A percentile compares a stretch with the other conserved stretches of the same genome.
phyloP scores from a whole-genome alignment of 768 basidiomycete genomes.

The Psilocybe subaeruginosa region DNA sequence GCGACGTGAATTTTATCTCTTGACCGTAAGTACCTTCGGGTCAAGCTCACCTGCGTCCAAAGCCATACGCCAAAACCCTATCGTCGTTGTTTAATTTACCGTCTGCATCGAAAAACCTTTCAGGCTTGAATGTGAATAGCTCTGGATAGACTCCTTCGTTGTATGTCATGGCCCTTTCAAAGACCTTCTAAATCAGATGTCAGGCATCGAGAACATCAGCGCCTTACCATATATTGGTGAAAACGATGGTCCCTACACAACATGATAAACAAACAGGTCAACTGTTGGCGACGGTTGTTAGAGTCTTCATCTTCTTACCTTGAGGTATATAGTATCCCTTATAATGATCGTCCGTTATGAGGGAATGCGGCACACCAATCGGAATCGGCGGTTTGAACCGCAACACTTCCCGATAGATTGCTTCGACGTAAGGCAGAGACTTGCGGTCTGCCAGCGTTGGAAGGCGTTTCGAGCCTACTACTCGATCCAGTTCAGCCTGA shows the following conservation, averaged over 20 bases:
- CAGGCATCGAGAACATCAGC: neutral
- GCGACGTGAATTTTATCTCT: neutral
- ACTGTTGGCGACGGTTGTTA: no score
- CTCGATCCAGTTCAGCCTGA: constrained; percentile 35
- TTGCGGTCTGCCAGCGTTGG: constrained; percentile 29
- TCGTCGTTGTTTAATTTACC: constrained; percentile 12
- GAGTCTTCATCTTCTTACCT: constrained; percentile 7
- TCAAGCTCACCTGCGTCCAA: constrained; percentile 18
- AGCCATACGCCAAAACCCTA: constrained; percentile 14
- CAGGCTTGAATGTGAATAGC: constrained; percentile 28
- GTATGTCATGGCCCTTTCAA: constrained; percentile 24
- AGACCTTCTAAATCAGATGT: neutral
- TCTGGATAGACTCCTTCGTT: constrained; percentile 25
- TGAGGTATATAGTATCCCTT: constrained; percentile 31
- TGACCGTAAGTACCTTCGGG: no score
- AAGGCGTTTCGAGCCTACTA: constrained; percentile 32
- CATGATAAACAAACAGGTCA: neutral
- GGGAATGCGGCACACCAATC: neutral
- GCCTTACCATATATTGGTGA: constrained; percentile 23
- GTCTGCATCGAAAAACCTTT: constrained; percentile 23
- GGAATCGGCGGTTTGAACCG: neutral
- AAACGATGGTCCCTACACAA: constrained; percentile 12
- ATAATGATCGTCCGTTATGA: constrained; percentile 28
- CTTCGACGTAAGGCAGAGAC: constrained; percentile 30
- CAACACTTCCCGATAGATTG: constrained; percentile 16